These are phyloP conservation scores for Rutstroemia sp. DNA, from an alignment of 2,329 filamentous ascomycete genomes.

Conservation along the genomic window DNA sequence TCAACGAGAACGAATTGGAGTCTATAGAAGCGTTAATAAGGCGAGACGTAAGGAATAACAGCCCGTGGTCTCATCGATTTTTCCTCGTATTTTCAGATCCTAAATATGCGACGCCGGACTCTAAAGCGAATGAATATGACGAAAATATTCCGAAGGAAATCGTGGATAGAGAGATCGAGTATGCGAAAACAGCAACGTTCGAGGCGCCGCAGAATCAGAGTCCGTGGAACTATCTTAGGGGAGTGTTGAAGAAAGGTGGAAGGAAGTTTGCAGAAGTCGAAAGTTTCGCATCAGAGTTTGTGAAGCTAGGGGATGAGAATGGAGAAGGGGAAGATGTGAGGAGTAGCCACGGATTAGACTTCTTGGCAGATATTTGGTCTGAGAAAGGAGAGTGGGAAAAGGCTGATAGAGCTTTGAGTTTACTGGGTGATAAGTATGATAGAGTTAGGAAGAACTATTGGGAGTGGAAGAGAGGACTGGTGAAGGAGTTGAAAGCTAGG, in stretches of 20 bases:
- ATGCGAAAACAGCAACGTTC: slow-evolving; percentile 63
- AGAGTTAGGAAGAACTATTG: slow-evolving; percentile 88
- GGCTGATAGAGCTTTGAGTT: slow-evolving; percentile 61
- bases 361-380: slow-evolving; percentile 58
- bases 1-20: slow-evolving; percentile 52
- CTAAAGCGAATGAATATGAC: slow-evolving; percentile 45
- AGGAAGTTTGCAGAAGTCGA: slow-evolving; percentile 39
- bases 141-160: slow-evolving; percentile 52
- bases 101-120: slow-evolving; percentile 38
- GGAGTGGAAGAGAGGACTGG: slow-evolving; percentile 55
- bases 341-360: slow-evolving; percentile 62
- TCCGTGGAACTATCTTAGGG: slow-evolving; percentile 86
- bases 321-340: slow-evolving; percentile 41
- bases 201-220: slow-evolving; percentile 89
- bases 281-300: slow-evolving; percentile 45
- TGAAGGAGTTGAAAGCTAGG: slow-evolving; percentile 11
- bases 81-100: slow-evolving; percentile 76
- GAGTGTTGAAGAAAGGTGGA: slow-evolving; percentile 62
- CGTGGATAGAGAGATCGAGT: slow-evolving; percentile 68
- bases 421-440: slow-evolving; percentile 82
- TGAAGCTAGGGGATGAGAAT: slow-evolving; percentile 35
- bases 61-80: slow-evolving; percentile 95
- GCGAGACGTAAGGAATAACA: slow-evolving; percentile 88
- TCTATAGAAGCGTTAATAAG: slow-evolving; percentile 67
- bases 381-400: slow-evolving; percentile 50